Evolutionary conservation across 495 filamentous ascomycete species (phyloP).

Genomic region (Cetradonia linearis): DNA sequence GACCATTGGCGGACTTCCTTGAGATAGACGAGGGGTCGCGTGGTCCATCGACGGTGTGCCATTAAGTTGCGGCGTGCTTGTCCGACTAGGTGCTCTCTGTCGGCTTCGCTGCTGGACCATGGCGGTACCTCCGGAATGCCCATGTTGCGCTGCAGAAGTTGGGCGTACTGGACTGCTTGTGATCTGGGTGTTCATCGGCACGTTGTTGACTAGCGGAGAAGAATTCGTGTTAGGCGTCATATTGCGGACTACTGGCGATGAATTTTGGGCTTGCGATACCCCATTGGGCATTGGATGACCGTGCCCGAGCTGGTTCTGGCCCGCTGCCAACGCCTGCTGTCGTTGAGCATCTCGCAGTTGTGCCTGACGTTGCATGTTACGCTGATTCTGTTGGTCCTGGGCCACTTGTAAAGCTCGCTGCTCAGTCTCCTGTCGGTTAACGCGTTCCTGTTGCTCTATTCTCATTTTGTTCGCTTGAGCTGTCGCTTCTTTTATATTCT

Average conservation of each 20-base stretch:
- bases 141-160: slow-evolving; percentile 64
- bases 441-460: slow-evolving; percentile 21
- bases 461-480: slow-evolving; percentile 31
- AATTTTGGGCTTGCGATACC: slow-evolving; percentile 57
- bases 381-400: slow-evolving; percentile 32
- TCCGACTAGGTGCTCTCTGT: slow-evolving; percentile 57
- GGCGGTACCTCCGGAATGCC: slow-evolving; percentile 48
- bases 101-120: slow-evolving; percentile 76
- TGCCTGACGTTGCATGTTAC: slow-evolving; percentile 38
- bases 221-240: slow-evolving; percentile 69
- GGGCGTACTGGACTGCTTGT: slow-evolving; percentile 69
- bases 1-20: slow-evolving; percentile 57
- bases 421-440: slow-evolving; percentile 27
- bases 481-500: slow-evolving; percentile 44
- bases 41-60: slow-evolving; percentile 68
- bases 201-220: slow-evolving; percentile 60
- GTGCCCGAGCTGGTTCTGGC: slow-evolving; percentile 39
- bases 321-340: slow-evolving; percentile 29
- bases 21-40: slow-evolving; percentile 59
- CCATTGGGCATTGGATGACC: slow-evolving; percentile 29
- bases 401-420: slow-evolving; percentile 20
- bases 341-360: slow-evolving; percentile 29
- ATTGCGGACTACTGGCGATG: slow-evolving; percentile 70
- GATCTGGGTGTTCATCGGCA: slow-evolving; percentile 64
- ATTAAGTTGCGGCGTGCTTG: slow-evolving; percentile 75